Percentiles rank a stretch among this genome's conserved stretches.
phyloP scores from a whole-genome alignment of 1,284 basidiomycete genomes.

The Pascua guehoae region DNA sequence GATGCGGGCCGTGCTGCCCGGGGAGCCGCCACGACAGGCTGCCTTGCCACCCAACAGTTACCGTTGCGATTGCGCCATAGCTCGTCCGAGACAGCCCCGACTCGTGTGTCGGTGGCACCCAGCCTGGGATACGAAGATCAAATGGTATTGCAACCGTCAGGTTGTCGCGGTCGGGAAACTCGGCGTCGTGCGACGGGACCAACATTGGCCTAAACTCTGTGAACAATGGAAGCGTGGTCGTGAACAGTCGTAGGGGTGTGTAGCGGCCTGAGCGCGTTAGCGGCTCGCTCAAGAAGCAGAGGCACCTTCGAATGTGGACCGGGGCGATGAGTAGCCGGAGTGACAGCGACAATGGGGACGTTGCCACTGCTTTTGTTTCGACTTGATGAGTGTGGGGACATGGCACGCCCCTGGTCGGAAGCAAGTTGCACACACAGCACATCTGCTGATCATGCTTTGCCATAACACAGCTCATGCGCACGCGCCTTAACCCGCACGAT shows the following conservation, averaged over 20 bases:
- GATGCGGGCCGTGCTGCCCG: not conserved
- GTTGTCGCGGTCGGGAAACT: not conserved
- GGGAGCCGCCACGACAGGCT: not conserved
- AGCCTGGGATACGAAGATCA: conserved; percentile 45
- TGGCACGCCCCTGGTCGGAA: too few relatives aligned
- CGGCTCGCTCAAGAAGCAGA: not conserved
- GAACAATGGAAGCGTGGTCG: conserved; percentile 18
- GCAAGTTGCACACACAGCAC: too few relatives aligned
- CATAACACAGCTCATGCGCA: too few relatives aligned
- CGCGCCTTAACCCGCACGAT: too few relatives aligned
- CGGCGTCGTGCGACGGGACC: conserved; percentile 18
- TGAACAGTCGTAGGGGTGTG: conserved; percentile 33
- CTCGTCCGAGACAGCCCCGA: conserved; percentile 24
- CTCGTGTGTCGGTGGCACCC: conserved; percentile 40
- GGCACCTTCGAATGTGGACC: not conserved
- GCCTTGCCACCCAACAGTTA: conserved; percentile 31
- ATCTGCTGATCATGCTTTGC: too few relatives aligned
- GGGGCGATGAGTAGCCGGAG: not conserved
- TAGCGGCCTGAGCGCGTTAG: conserved; percentile 35
- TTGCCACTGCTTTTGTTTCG: too few relatives aligned
- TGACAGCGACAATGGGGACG: too few relatives aligned
- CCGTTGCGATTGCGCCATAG: conserved; percentile 33
- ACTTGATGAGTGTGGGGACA: too few relatives aligned
- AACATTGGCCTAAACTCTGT: conserved; percentile 14
- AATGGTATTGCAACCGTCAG: conserved; percentile 37